Base-by-base conservation (phyloP, 306 rosid species). In the Prunus kanzakura region DNA sequence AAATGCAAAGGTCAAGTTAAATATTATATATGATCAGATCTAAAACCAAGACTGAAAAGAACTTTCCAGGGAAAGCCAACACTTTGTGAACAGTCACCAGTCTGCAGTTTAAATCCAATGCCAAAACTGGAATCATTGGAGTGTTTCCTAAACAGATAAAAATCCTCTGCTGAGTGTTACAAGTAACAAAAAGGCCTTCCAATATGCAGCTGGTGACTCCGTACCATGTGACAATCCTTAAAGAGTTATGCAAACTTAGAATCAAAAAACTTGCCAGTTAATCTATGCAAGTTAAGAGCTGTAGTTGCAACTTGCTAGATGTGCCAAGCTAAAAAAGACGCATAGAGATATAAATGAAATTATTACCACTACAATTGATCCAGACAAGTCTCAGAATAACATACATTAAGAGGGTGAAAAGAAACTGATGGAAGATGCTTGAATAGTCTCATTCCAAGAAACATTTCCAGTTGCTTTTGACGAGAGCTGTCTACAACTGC, bases 341-440 rank as follows among this genome's bases (percentile, higher is more conserved):
- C 71, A 66, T 38, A 77, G 20, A 63, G 45, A 56, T 19, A 52
- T 49, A 74, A 55, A 64, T 6, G 23, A 73, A 73, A 65, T 2
- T 27, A 58, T 60, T 72, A 86, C 55, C 68, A 85, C 50, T 64
- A 85, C 43, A 57, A 67, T 80, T 74, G 73, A 85, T 84, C 75
- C 76, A 47, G 79, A 70, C 76, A 72, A 62, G 78, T 83, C 76
- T 76, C 73, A 79, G 64, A 76, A 67, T 66, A 73, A 82, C 98
- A 78, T 96, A 96, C 99, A 76, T 89, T 89, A 51, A 92, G 87
- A 83, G 99, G 98, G 83, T 88, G 87, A 78, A 87, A 82, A 77
- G 96, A 89, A 83, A 91, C 80, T 50, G 99, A 92, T 78, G 99
- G 99, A 82, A 96, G 99, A 85, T 96, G 99, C 92, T 89, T 96